Evolutionary conservation across 2,329 filamentous ascomycete species (phyloP), one percentile per base, ranked within the genome.

Genomic region (Botrytis aclada): DNA sequence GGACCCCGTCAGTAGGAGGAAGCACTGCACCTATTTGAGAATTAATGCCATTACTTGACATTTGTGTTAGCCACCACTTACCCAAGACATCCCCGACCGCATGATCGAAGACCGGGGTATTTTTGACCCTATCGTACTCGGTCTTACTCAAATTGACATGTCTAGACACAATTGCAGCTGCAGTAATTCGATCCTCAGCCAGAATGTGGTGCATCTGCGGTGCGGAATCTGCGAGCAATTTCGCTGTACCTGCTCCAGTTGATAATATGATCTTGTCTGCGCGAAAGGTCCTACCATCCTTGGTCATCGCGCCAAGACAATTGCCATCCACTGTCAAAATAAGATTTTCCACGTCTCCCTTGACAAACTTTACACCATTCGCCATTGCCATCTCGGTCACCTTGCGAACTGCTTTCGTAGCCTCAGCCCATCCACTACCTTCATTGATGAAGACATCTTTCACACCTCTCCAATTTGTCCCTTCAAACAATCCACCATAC

Each of bases 171-270:
- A 86, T 87, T 1, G 87, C 90, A 3, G 88, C 89, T 29, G 89
- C 89, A 56, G 86, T 80, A 65, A 89, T 83, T 69, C 87, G 82
- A 73, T 85, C 81, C 22, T 85, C 87, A 34, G 86, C 83, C 73
- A 90, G 87, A 32, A 88, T 82, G 34, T 86, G 81, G 47, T 83
- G 81, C 72, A 85, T 85, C 22, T 84, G 81, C 9, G 84, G 83
- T 0, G 85, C 85, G 65, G 85, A 85, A 22, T 86, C 84, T 41
- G 86, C 85, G 69, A 90, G 83, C 25, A 90, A 77, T 41, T 83
- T 80, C 51, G 85, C 85, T 8, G 88, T 89, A 80, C 87, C 86
- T 5, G 88, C 88, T 20, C 88, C 88, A 0, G 88, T 86, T 58
- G 84, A 85, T 45, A 90, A 78, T 18, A 90, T 79, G 29, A 88